Evolutionary conservation across 495 filamentous ascomycete species (phyloP).

Genomic region (Copromyces sp.): DNA sequence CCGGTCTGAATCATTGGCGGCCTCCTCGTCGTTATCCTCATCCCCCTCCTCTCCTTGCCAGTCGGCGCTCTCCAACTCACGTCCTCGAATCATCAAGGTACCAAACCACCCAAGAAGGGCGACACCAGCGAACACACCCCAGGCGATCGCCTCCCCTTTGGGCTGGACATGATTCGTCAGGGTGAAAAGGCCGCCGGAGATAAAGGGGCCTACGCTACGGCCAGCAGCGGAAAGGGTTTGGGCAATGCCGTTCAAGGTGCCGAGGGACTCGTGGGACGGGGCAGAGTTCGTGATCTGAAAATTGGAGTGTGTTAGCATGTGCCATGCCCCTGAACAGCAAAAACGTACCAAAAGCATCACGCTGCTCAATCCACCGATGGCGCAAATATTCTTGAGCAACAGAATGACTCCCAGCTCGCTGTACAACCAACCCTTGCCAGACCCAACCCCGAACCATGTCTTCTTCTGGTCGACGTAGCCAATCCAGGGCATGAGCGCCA

Average conservation of each 20-base stretch:
- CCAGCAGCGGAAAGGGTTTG: slow-evolving; percentile 90
- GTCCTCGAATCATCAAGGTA: slow-evolving; percentile 60
- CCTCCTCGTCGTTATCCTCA: slow-evolving; percentile 7
- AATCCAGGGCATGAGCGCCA: slow-evolving; percentile 81
- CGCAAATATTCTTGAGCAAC: slow-evolving; percentile 77
- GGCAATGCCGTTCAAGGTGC: slow-evolving; percentile 85
- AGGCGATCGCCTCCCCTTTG: slow-evolving; percentile 77
- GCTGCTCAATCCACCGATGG: slow-evolving; percentile 82
- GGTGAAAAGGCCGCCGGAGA: slow-evolving; percentile 77
- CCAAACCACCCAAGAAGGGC: slow-evolving; percentile 66
- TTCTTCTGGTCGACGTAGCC: slow-evolving; percentile 54
- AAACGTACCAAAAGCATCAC: slow-evolving; percentile 69
- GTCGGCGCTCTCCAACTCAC: slow-evolving; percentile 45
- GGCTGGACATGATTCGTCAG: slow-evolving; percentile 54
- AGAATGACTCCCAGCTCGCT: slow-evolving; percentile 68
- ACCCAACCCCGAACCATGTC: slow-evolving; percentile 34
- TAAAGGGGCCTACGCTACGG: slow-evolving; percentile 76
- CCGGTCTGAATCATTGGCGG: background rate
- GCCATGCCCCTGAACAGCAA: background rate
- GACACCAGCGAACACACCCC: slow-evolving; percentile 72
- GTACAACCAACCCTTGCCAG: slow-evolving; percentile 56
- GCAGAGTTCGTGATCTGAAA: slow-evolving; percentile 83
- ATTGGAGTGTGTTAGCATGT: background rate
- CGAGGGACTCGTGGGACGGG: slow-evolving; percentile 74
- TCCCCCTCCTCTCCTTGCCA: slow-evolving; percentile 25